Evolutionary conservation across 169 alveolate genomes (phyloP).

Genomic region (Plasmodium cynomolgi): DNA sequence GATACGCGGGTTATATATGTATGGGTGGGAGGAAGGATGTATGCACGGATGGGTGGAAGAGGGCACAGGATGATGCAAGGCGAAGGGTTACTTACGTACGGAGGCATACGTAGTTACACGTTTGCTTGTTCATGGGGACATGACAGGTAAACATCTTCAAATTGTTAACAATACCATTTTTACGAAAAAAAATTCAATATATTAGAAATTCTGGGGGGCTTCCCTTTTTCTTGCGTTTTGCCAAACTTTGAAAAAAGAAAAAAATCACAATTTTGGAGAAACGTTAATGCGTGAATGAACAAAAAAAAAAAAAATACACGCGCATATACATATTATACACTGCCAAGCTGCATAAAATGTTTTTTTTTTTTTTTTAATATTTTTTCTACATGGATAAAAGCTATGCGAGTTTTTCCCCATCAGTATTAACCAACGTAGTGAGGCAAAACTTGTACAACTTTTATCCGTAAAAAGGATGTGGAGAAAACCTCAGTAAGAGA

Average conservation of each 20-base stretch:
- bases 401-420: background rate
- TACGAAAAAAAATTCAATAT: background rate
- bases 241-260: background rate
- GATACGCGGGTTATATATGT: background rate
- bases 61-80: background rate
- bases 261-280: background rate
- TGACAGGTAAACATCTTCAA: background rate
- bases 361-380: background rate
- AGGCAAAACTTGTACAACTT: background rate
- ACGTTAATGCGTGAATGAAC: background rate
- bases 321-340: background rate
- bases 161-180: background rate
- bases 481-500: background rate
- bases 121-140: background rate
- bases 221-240: background rate
- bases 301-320: background rate
- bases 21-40: background rate
- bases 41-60: background rate
- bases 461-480: background rate
- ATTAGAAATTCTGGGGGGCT: background rate
- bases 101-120: background rate
- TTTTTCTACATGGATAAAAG: background rate
- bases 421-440: background rate
- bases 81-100: background rate
- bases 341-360: background rate